Evolutionary conservation across 2,329 filamentous ascomycete genomes (phyloP).

Genomic region (Penicillium sp.): DNA sequence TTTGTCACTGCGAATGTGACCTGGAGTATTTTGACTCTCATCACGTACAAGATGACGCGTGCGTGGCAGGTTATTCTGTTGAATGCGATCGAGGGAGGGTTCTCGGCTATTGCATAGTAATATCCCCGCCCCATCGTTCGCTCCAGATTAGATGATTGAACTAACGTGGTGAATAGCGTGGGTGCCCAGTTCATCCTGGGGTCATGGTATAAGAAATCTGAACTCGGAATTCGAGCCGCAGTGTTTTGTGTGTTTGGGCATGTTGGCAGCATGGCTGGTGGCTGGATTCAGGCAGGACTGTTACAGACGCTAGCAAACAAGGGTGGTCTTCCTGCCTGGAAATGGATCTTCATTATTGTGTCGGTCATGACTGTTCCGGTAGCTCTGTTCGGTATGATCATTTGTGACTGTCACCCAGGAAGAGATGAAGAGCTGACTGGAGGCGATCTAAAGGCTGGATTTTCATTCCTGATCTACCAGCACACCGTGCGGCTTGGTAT

Average conservation of each 20-base stretch:
- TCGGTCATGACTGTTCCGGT: constrained; percentile 47
- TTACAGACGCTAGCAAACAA: constrained; percentile 40
- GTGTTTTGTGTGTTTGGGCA: constrained; percentile 47
- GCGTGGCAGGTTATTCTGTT: constrained; percentile 50
- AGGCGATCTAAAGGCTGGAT: constrained; percentile 40
- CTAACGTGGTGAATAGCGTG: constrained; percentile 29
- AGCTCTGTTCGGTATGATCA: constrained; percentile 41
- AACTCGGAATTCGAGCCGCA: constrained; percentile 42
- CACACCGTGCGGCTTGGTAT: constrained; percentile 47
- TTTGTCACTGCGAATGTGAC: constrained; percentile 48
- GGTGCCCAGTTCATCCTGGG: constrained; percentile 51
- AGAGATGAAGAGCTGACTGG: not conserved
- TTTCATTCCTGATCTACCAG: constrained; percentile 48
- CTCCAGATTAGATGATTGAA: not conserved
- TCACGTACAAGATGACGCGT: constrained; percentile 46
- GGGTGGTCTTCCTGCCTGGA: constrained; percentile 44
- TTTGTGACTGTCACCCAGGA: not conserved
- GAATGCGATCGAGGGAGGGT: constrained; percentile 49
- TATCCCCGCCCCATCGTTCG: constrained; percentile 10
- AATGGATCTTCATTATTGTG: constrained; percentile 50
- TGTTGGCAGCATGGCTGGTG: constrained; percentile 48
- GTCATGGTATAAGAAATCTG: constrained; percentile 49
- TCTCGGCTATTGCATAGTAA: constrained; percentile 49
- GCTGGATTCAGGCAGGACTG: constrained; percentile 50
- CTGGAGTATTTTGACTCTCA: constrained; percentile 49